Evolutionary conservation across 305 asterid genomes (phyloP).

Genomic region (Stenogyne calaminthoides): DNA sequence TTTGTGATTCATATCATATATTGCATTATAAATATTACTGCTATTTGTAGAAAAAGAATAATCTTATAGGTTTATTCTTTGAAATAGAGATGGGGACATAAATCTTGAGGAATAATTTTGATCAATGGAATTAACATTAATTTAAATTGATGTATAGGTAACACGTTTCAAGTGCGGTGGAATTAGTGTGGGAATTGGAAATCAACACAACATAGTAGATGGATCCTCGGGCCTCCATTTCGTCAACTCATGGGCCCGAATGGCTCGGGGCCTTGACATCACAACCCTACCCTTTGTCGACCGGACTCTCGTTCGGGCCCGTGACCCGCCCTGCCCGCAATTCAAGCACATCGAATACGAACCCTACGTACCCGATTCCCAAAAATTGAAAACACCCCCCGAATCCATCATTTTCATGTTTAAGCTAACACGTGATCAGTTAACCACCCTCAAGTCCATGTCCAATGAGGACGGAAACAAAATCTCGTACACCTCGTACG

Average conservation of each 20-base stretch:
- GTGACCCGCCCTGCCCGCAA: not conserved
- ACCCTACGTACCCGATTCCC: not conserved
- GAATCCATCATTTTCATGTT: not conserved
- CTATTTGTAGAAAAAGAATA: no score
- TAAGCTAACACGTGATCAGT: slow-evolving; percentile 4
- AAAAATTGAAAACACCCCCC: not conserved
- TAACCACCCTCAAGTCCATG: not conserved
- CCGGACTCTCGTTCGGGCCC: not conserved
- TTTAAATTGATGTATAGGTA: not conserved
- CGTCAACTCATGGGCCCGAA: slow-evolving; percentile 7
- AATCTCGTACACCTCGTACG: not conserved
- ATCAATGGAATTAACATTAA: no score
- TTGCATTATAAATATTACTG: no score
- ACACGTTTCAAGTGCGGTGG: slow-evolving; percentile 14
- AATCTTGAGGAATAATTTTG: no score
- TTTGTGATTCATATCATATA: no score
- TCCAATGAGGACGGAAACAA: not conserved
- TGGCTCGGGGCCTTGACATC: not conserved
- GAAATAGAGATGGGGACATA: no score
- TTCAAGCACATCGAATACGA: slow-evolving; percentile 20
- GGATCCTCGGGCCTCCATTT: slow-evolving; percentile 17
- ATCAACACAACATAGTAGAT: slow-evolving; percentile 3
- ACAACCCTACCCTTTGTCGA: not conserved
- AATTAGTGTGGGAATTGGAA: not conserved
- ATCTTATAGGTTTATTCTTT: no score